Conservation (phyloP, 148 eudicot genomes). For the Rhododendron molle region DNA sequence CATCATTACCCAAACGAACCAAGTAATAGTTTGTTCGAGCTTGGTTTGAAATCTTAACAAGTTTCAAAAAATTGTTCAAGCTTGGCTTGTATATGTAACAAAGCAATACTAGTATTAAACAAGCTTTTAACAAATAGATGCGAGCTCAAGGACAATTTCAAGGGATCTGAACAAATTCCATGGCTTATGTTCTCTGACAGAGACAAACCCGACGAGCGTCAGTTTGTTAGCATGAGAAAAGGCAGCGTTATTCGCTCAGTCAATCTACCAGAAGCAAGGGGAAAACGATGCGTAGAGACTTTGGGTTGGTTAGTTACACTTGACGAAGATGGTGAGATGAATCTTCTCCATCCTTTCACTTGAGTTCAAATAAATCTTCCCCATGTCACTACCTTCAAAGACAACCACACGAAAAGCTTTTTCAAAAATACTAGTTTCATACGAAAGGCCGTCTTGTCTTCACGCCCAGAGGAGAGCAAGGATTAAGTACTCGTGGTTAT, state of each 20-base stretch:
- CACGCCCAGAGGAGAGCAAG: too few species aligned
- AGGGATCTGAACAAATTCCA: neutral
- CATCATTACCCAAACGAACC: too few species aligned
- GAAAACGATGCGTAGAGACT: neutral
- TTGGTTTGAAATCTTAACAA: too few species aligned
- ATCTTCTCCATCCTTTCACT: constrained; percentile 7
- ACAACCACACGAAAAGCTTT: too few species aligned
- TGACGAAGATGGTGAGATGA: neutral
- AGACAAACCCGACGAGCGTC: neutral
- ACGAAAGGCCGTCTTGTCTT: too few species aligned
- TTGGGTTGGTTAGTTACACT: neutral
- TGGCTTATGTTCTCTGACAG: constrained; percentile 10
- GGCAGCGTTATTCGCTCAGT: neutral
- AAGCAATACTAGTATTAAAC: too few species aligned
- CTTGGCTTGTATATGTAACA: too few species aligned
- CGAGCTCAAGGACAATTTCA: neutral
- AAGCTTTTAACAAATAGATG: too few species aligned
- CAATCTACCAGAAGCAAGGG: neutral
- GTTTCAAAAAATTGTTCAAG: too few species aligned
- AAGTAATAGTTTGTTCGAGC: too few species aligned
- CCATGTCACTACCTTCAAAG: neutral
- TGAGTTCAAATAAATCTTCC: neutral
- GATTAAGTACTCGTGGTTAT: too few species aligned
- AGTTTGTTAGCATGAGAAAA: neutral
- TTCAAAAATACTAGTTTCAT: too few species aligned